Evolutionary conservation across 208 protist genomes (phyloP).

Genomic region (Tritrichomonas musculus): DNA sequence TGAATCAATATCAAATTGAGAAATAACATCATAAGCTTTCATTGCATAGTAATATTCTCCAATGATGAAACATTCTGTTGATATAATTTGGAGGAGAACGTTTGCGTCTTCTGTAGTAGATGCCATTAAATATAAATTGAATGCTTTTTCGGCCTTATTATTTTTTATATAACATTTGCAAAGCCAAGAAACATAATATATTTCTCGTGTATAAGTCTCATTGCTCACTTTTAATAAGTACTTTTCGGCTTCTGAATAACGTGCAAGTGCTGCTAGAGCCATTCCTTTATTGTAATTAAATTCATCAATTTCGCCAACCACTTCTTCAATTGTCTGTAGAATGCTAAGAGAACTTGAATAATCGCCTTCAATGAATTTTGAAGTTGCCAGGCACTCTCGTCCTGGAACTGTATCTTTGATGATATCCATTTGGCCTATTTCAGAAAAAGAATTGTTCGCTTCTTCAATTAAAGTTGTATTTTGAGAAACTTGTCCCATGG

Average conservation of each 20-base stretch:
- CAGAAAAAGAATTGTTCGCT: neutral
- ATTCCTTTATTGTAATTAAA: conserved; percentile 17
- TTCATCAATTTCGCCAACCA: neutral
- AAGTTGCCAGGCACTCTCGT: neutral
- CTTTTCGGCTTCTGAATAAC: conserved; percentile 9
- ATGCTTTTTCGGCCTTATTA: neutral
- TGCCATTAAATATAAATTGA: neutral
- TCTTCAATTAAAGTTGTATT: neutral
- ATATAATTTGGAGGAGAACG: neutral
- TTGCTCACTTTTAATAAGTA: neutral
- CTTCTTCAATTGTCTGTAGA: conserved; percentile 1
- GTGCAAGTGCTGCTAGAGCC: neutral
- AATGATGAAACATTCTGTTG: neutral
- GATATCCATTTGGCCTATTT: conserved; percentile 10
- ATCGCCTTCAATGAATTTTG: neutral
- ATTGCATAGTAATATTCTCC: conserved; percentile 18
- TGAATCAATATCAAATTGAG: neutral
- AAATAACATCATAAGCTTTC: neutral
- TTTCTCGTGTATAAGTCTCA: neutral
- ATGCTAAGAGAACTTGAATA: neutral
- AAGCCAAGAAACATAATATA: neutral
- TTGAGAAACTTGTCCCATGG: neutral
- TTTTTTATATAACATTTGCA: conserved; percentile 26
- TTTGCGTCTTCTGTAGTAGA: neutral
- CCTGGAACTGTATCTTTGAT: neutral